A percentile compares a stretch with the other conserved stretches of the same genome.
phyloP scores from a whole-genome alignment of 1,284 basidiomycete genomes.

The Porodaedalea pini region DNA sequence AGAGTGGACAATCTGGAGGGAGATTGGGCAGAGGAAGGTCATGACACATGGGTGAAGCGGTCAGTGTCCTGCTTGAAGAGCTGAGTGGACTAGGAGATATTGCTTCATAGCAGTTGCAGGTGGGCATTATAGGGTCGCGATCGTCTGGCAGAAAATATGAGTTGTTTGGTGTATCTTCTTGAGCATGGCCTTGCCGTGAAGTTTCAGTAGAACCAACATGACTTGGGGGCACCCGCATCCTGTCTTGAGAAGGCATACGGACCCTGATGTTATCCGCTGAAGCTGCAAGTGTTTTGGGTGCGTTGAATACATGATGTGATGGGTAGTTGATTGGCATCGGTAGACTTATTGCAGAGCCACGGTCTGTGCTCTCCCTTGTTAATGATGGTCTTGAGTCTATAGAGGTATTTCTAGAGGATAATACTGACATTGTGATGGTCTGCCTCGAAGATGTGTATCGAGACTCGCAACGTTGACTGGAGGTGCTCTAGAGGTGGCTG shows the following conservation, averaged over 20 bases:
- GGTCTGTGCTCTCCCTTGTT: constrained; percentile 17
- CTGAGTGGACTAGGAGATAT: constrained; percentile 26
- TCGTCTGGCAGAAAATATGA: constrained; percentile 9
- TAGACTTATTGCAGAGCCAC: not conserved
- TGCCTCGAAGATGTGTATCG: not conserved
- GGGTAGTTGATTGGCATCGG: constrained; percentile 9
- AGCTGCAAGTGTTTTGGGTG: not conserved
- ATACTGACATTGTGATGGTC: constrained; percentile 6
- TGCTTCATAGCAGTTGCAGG: constrained; percentile 35
- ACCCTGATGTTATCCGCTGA: not conserved
- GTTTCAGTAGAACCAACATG: not conserved
- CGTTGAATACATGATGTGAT: not conserved
- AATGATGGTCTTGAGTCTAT: constrained; percentile 14
- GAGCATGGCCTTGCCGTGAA: not conserved
- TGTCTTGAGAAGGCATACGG: constrained; percentile 6
- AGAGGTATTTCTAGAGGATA: constrained; percentile 7
- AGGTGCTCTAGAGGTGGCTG: no score
- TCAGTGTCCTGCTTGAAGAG: not conserved
- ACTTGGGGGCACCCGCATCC: not conserved
- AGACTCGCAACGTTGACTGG: no score
- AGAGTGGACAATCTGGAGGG: constrained; percentile 17
- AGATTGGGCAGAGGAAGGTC: constrained; percentile 16
- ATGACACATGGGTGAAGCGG: not conserved
- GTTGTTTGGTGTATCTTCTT: not conserved
- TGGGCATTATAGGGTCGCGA: not conserved